Conservation (phyloP, 2,329 filamentous ascomycete genomes). For the Pseudogymnoascus sp. region DNA sequence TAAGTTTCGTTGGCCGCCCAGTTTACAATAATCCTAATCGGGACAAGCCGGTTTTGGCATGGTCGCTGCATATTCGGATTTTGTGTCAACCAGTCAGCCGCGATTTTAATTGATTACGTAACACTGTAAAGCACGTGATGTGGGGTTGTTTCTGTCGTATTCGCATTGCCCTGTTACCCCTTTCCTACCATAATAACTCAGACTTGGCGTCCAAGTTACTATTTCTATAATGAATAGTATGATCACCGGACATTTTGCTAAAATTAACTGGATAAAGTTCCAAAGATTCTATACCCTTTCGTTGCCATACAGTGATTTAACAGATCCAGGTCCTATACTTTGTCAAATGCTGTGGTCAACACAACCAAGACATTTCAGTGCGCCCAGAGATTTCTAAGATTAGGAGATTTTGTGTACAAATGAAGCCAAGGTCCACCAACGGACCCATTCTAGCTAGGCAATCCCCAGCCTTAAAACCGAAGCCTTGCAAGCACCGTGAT, state of each 20-base stretch:
- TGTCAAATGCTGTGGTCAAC: background rate
- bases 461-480: background rate
- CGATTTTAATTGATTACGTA: slow-evolving; percentile 3
- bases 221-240: background rate
- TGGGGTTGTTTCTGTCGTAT: background rate
- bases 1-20: background rate
- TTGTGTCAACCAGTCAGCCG: background rate
- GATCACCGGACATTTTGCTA: background rate
- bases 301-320: background rate
- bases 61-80: background rate
- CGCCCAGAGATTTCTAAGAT: slow-evolving; percentile 2
- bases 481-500: background rate
- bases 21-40: slow-evolving; percentile 6
- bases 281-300: background rate
- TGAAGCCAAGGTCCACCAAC: background rate
- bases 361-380: background rate
- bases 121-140: background rate
- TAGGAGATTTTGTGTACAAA: slow-evolving; percentile 6
- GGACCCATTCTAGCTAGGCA: slow-evolving; percentile 2
- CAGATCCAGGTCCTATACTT: background rate
- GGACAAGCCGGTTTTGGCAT: background rate
- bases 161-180: background rate
- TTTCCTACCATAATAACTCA: background rate
- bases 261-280: background rate
- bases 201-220: background rate